Conservation (phyloP, 345 rosid species). For the Noccaea bulbosa region DNA sequence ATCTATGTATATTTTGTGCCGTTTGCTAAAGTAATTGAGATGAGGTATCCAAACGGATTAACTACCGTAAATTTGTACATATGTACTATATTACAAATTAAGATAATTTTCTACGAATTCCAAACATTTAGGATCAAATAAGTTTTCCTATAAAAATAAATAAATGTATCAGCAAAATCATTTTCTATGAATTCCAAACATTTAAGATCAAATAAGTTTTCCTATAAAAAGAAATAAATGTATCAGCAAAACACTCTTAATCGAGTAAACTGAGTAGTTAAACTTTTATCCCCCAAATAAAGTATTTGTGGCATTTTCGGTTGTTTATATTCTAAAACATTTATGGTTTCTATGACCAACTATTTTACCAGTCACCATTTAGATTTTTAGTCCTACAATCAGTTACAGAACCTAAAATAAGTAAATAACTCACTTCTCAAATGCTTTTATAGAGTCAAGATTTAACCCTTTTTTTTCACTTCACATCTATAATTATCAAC, state of each 20-base stretch:
- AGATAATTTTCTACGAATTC: not conserved
- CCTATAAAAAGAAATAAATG: not conserved
- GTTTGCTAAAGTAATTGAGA: not conserved
- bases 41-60: constrained; percentile 8
- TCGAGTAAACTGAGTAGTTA: not conserved
- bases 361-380: not conserved
- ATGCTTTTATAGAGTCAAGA: not conserved
- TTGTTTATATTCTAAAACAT: not conserved
- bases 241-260: constrained; percentile 6
- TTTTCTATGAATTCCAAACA: not conserved
- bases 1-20: constrained; percentile 14
- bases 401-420: not conserved
- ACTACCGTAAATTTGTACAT: not conserved
- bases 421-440: constrained; percentile 1
- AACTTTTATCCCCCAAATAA: not conserved
- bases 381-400: not conserved
- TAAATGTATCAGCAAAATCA: not conserved
- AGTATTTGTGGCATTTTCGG: not conserved
- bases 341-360: too few relatives aligned
- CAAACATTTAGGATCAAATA: not conserved
- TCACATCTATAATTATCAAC: not conserved
- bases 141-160: not conserved
- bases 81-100: not conserved
- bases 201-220: not conserved
- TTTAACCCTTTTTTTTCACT: not conserved